phyloP scores from a whole-genome alignment of 805 yeast genomes.

The Nakazawaea holstii region DNA sequence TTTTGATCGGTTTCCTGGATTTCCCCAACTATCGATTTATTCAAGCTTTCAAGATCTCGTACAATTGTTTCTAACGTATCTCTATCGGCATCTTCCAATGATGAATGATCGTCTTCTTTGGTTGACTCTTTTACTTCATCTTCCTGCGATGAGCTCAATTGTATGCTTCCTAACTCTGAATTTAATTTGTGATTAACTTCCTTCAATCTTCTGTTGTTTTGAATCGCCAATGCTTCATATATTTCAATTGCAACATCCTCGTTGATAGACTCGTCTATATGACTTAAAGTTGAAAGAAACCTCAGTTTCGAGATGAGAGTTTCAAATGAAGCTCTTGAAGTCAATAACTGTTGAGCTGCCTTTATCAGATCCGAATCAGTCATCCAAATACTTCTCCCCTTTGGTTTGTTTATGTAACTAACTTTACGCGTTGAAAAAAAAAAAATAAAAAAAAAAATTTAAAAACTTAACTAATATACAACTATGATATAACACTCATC shows the following conservation, averaged over 20 bases:
- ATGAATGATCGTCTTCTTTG: neutral
- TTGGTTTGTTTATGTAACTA: neutral
- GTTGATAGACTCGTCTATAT: neutral
- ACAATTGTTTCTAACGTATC: slow-evolving; percentile 12
- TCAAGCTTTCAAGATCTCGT: slow-evolving; percentile 21
- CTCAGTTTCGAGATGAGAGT: slow-evolving; percentile 2
- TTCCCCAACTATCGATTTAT: slow-evolving; percentile 23
- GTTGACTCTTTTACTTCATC: no score
- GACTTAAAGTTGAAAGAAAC: neutral
- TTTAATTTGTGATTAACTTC: neutral
- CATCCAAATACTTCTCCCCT: slow-evolving; percentile 20
- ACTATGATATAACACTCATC: no score
- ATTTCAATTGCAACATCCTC: slow-evolving; percentile 1
- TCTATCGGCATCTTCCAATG: neutral
- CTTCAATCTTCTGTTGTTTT: slow-evolving; percentile 6
- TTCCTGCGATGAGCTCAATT: neutral
- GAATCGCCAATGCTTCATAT: neutral
- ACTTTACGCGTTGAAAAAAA: neutral
- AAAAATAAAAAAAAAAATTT: neutral
- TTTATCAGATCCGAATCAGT: slow-evolving; percentile 15
- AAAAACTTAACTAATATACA: no score
- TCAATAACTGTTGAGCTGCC: slow-evolving; percentile 8
- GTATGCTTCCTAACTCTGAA: neutral
- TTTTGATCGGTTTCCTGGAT: slow-evolving; percentile 15
- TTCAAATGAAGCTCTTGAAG: slow-evolving; percentile 8